These are phyloP conservation scores for Mycena citricolor DNA, from an alignment of 1,284 basidiomycete genomes.

Conservation along the genomic window DNA sequence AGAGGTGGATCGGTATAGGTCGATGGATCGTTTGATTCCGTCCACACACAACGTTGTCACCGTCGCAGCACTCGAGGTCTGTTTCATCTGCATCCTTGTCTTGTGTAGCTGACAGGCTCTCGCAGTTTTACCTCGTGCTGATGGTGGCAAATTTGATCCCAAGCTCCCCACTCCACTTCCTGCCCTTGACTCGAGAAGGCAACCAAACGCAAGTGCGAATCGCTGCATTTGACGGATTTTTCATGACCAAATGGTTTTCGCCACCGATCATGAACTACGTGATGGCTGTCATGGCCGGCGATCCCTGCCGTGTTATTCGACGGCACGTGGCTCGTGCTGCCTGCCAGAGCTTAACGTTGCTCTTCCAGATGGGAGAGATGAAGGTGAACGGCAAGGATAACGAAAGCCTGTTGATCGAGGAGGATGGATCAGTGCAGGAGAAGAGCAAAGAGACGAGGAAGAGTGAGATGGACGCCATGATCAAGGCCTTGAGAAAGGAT, in stretches of 20 bases:
- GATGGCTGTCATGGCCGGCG: slow-evolving; percentile 85
- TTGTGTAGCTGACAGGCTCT: slow-evolving; percentile 8
- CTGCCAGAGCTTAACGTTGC: slow-evolving; percentile 84
- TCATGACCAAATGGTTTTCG: slow-evolving; percentile 87
- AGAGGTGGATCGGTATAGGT: slow-evolving; percentile 89
- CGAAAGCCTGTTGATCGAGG: slow-evolving; percentile 78
- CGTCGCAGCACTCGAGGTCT: slow-evolving; percentile 83
- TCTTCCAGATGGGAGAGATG: slow-evolving; percentile 90
- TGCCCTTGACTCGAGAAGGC: slow-evolving; percentile 90
- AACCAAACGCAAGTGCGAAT: slow-evolving; percentile 91
- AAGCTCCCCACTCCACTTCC: slow-evolving; percentile 79
- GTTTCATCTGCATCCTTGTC: slow-evolving; percentile 25
- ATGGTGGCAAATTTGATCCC: slow-evolving; percentile 80
- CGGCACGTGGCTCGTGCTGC: slow-evolving; percentile 85
- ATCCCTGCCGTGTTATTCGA: slow-evolving; percentile 81
- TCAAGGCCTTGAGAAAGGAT: slow-evolving; percentile 81
- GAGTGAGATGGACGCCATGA: slow-evolving; percentile 77
- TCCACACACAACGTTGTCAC: slow-evolving; percentile 95
- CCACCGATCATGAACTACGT: slow-evolving; percentile 87
- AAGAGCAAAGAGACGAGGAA: slow-evolving; percentile 75
- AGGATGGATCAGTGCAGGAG: slow-evolving; percentile 74
- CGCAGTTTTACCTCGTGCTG: slow-evolving; percentile 79
- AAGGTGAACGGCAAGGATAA: slow-evolving; percentile 72
- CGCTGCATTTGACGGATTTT: slow-evolving; percentile 90
- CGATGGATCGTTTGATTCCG: slow-evolving; percentile 93